Conservation (phyloP, 371 early-diverging fungal species). For the Mortierella sp. region DNA sequence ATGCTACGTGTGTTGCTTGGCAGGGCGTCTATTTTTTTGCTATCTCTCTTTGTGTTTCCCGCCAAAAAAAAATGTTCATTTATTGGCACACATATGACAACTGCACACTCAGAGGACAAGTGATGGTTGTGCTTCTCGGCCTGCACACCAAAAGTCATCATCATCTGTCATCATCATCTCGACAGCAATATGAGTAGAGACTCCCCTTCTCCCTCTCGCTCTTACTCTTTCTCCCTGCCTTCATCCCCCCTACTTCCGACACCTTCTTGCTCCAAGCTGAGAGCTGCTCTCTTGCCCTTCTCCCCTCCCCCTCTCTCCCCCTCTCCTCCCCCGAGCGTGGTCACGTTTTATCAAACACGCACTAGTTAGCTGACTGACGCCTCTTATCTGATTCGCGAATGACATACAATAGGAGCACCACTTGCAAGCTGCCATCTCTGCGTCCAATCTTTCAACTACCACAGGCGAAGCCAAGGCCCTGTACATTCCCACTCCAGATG, state of each 20-base stretch:
- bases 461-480: conserved; percentile 68
- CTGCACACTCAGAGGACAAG: background rate
- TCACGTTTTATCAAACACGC: conserved; percentile 1
- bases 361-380: background rate
- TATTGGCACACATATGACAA: background rate
- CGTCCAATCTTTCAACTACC: conserved; percentile 78
- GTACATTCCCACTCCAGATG: conserved; percentile 96
- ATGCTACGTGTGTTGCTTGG: conserved; percentile 22
- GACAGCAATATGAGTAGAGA: background rate
- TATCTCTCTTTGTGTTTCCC: background rate
- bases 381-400: background rate
- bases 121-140: background rate
- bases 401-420: conserved; percentile 85
- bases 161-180: background rate
- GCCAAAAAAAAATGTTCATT: background rate
- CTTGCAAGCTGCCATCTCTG: conserved; percentile 93
- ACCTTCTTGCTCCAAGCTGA: background rate
- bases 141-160: background rate
- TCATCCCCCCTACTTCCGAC: background rate
- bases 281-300: background rate
- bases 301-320: background rate
- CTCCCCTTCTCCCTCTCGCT: background rate
- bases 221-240: background rate
- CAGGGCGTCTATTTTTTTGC: background rate
- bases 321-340: background rate